A percentile compares a stretch with the other conserved stretches of the same genome.
These are phyloP conservation scores for Cyberlindnera japonica DNA, from an alignment of 805 yeast species.

Conservation along the genomic window DNA sequence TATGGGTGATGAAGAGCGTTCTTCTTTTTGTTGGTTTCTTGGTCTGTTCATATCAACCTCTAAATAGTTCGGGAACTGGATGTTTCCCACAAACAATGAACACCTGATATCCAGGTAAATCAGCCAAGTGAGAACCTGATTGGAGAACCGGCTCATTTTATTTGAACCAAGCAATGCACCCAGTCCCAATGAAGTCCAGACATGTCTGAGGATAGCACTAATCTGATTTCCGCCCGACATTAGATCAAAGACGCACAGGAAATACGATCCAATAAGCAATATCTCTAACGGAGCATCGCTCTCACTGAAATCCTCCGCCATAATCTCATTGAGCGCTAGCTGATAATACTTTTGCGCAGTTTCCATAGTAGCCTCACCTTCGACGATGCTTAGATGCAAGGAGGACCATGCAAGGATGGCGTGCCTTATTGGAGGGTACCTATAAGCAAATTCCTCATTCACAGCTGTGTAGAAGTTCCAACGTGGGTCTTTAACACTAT, in stretches of 20 bases:
- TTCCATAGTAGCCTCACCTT: slow-evolving; percentile 1
- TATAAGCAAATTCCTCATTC: slow-evolving; percentile 8
- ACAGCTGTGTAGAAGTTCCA: slow-evolving; percentile 12
- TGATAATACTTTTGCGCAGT: slow-evolving; percentile 6
- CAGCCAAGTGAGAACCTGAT: slow-evolving; percentile 10
- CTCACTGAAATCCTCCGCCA: slow-evolving; percentile 4
- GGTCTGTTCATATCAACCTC: too few relatives aligned
- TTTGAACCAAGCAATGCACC: slow-evolving; percentile 3
- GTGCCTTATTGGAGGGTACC: slow-evolving; percentile 4
- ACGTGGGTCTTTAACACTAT: slow-evolving; percentile 7
- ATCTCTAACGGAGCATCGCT: slow-evolving; percentile 8
- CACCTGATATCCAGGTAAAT: slow-evolving; percentile 8
- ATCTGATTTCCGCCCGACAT: slow-evolving; percentile 8
- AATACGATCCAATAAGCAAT: slow-evolving; percentile 6
- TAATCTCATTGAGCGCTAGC: slow-evolving; percentile 5
- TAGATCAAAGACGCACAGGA: slow-evolving; percentile 7
- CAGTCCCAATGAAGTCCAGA: slow-evolving; percentile 8
- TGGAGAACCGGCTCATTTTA: slow-evolving; percentile 2
- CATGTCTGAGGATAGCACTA: slow-evolving; percentile 7
- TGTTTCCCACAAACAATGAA: slow-evolving; percentile 9
- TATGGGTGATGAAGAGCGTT: background rate
- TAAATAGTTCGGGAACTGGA: slow-evolving; percentile 9
- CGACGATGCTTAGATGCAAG: slow-evolving; percentile 1
- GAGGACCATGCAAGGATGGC: slow-evolving; percentile 11
- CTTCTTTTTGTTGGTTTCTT: too few relatives aligned